Percentiles rank a stretch among this genome's conserved stretches.
Conservation (phyloP, 345 rosid species). For the Salix suchowensis region DNA sequence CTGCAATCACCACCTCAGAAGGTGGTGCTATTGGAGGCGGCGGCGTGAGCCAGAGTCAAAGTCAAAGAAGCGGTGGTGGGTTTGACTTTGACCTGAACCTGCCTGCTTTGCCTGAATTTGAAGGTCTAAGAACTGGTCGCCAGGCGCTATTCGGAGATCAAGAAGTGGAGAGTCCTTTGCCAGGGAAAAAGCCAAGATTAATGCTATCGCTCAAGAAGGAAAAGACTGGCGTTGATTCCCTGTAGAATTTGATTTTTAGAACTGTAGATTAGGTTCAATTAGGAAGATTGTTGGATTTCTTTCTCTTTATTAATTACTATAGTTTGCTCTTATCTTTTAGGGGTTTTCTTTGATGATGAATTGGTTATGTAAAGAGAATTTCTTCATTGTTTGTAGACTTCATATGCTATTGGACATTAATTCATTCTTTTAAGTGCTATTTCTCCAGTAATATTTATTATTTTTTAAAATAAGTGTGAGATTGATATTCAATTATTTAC, state of each 20-base stretch:
- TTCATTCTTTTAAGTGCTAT: constrained; percentile 8
- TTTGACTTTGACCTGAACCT: constrained; percentile 70
- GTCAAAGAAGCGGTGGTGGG: constrained; percentile 35
- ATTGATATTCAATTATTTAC: background rate
- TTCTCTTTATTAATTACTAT: background rate
- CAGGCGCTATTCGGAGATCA: constrained; percentile 27
- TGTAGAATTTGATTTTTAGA: background rate
- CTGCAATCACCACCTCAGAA: constrained; percentile 7
- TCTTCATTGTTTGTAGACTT: constrained; percentile 18
- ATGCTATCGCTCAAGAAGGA: constrained; percentile 18
- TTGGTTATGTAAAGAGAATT: constrained; percentile 31
- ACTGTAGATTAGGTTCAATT: background rate
- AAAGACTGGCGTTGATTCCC: constrained; percentile 4
- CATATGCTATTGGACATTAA: background rate
- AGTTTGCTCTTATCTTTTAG: background rate
- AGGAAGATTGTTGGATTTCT: background rate
- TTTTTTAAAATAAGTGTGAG: background rate
- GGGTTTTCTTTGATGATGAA: constrained; percentile 7
- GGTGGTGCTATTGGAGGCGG: constrained; percentile 16
- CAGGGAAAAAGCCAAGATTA: constrained; percentile 59
- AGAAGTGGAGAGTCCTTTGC: constrained; percentile 67
- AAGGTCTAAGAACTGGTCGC: background rate
- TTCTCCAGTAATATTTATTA: background rate
- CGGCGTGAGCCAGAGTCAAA: constrained; percentile 34
- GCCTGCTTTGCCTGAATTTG: constrained; percentile 70